A percentile compares a stretch with the other conserved stretches of the same genome.
phyloP scores from a whole-genome alignment of 1,284 basidiomycete species.

The Rhodotorula sp. region DNA sequence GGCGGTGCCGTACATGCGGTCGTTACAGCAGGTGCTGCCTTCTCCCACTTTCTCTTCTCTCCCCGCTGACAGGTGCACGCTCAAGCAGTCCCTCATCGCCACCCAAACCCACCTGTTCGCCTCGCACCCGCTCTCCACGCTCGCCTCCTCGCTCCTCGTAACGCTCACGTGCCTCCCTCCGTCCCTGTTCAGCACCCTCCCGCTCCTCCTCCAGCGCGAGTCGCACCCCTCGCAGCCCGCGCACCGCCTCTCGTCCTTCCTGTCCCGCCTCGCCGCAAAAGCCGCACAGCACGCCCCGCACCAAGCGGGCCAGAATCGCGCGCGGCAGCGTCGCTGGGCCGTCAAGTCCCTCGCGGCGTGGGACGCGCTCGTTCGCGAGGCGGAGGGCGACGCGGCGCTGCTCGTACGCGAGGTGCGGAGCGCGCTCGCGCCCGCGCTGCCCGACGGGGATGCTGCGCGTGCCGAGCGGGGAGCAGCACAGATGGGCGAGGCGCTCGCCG shows the following conservation, averaged over 20 bases:
- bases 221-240: slow-evolving; percentile 13
- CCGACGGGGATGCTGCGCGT: no score
- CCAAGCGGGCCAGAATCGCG: slow-evolving; percentile 24
- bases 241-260: slow-evolving; percentile 9
- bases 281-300: background rate
- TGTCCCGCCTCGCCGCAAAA: slow-evolving; percentile 9
- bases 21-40: slow-evolving; percentile 20
- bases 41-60: background rate
- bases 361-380: background rate
- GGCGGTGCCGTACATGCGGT: slow-evolving; percentile 25
- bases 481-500: background rate
- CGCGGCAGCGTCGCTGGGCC: slow-evolving; percentile 18
- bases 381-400: background rate
- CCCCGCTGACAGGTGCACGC: background rate
- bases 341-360: background rate
- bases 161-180: slow-evolving; percentile 1
- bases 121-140: slow-evolving; percentile 2
- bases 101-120: slow-evolving; percentile 22
- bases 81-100: slow-evolving; percentile 13
- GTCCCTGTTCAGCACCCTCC: slow-evolving; percentile 20
- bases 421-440: background rate
- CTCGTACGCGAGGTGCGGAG: background rate
- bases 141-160: background rate
- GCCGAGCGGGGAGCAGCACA: background rate
- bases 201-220: slow-evolving; percentile 2